phyloP scores from a whole-genome alignment of 805 yeast genomes.

The Clavispora carvajalis region DNA sequence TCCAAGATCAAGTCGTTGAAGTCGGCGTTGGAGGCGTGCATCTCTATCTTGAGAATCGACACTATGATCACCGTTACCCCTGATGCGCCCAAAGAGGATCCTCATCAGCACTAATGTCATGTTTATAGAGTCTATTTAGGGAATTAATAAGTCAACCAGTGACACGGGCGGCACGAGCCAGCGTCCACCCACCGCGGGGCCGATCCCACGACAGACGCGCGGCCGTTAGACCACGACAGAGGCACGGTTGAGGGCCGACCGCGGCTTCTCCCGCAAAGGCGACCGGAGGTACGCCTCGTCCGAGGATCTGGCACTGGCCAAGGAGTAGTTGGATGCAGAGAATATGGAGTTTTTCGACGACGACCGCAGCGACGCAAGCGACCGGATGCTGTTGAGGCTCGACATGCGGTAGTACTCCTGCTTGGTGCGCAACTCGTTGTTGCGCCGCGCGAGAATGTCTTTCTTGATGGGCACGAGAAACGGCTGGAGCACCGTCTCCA shows the following conservation, averaged over 20 bases:
- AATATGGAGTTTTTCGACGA: slow-evolving; percentile 5
- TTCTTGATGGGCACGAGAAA: slow-evolving; percentile 69
- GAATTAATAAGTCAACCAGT: slow-evolving; percentile 1
- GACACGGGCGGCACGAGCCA: neutral
- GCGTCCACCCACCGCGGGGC: neutral
- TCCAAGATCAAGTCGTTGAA: slow-evolving; percentile 89
- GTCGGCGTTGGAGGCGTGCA: slow-evolving; percentile 96
- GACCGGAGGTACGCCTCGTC: slow-evolving; percentile 4
- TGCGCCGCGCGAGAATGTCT: slow-evolving; percentile 7
- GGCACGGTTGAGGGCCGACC: slow-evolving; percentile 5
- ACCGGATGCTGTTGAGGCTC: slow-evolving; percentile 11
- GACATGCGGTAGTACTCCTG: slow-evolving; percentile 17
- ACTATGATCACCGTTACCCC: slow-evolving; percentile 98
- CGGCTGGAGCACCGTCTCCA: slow-evolving; percentile 63
- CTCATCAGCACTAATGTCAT: slow-evolving; percentile 64
- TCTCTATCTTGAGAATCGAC: slow-evolving; percentile 94
- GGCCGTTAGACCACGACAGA: neutral
- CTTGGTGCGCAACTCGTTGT: slow-evolving; percentile 11
- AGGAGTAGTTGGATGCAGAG: slow-evolving; percentile 9
- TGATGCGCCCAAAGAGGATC: slow-evolving; percentile 87
- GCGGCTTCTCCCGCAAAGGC: slow-evolving; percentile 14
- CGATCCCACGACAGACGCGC: too few relatives aligned
- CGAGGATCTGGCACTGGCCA: slow-evolving; percentile 9
- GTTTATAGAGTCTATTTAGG: slow-evolving; percentile 2
- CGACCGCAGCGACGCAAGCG: slow-evolving; percentile 13